A percentile compares a stretch with the other conserved stretches of the same genome.
These are phyloP conservation scores for Entomortierella beljakovae DNA, from an alignment of 192 early-diverging fungal species.

Conservation along the genomic window DNA sequence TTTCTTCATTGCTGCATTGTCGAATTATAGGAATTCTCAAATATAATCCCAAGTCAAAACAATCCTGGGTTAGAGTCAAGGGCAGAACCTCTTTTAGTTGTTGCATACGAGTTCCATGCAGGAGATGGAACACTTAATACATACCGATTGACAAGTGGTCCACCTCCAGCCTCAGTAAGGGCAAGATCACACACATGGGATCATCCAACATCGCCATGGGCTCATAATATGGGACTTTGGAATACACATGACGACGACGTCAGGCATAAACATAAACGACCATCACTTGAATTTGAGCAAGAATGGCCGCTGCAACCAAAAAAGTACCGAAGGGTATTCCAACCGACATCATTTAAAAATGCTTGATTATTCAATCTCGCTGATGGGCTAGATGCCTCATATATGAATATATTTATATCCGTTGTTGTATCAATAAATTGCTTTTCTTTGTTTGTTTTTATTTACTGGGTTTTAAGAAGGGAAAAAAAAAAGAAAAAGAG, in stretches of 20 bases:
- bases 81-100: constrained; percentile 14
- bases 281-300: constrained; percentile 20
- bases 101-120: constrained; percentile 42
- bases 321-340: constrained; percentile 10
- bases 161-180: constrained; percentile 31
- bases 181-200: constrained; percentile 45
- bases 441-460: too few species aligned
- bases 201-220: constrained; percentile 17
- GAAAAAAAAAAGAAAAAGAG: too few species aligned
- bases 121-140: constrained; percentile 13
- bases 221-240: neutral
- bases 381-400: too few species aligned
- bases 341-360: neutral
- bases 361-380: too few species aligned
- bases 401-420: neutral
- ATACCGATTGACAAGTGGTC: constrained; percentile 25
- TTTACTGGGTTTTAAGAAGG: too few species aligned
- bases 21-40: constrained; percentile 13
- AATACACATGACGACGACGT: neutral
- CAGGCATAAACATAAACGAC: neutral
- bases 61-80: neutral
- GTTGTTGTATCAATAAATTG: neutral
- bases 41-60: neutral
- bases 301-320: constrained; percentile 31
- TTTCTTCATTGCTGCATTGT: too few species aligned